Base-by-base conservation (phyloP, 345 rosid species). In the Brassica napus region DNA sequence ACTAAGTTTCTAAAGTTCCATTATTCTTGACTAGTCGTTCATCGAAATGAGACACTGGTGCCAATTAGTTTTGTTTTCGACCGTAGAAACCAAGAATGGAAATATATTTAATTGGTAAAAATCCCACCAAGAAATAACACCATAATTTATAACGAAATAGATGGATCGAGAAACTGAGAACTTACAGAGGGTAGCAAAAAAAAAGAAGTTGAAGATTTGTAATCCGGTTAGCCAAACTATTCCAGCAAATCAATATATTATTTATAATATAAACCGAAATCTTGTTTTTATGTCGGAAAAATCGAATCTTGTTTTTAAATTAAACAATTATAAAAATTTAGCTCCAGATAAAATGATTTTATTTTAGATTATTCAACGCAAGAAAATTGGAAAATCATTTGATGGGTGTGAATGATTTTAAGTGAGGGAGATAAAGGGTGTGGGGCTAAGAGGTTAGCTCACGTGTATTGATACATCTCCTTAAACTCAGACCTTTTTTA, bases 361-460 rank as follows among this genome's bases (percentile, higher is more conserved):
- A 8, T 24, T 64, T 34, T n/a, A 15, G 1, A 64, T 72, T 78
- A 71, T 79, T 73, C 69, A 72, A 67, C 68, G 8, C 16, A 42
- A 11, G 8, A 42, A 21, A 32, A 30, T 16, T 21, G 26, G 11
- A 79, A 68, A 80, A 82, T 77, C 70, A 83, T 79, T 83, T 73
- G 85, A 85, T 69, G 81, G 82, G 77, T 79, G 83, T 81, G 83
- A 82, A 69, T 69, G 76, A 65, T 75, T 69, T 82, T 82, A 82
- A 85, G 87, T 62, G 83, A 60, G 83, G 69, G 81, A 81, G 88
- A 82, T 71, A 84, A 82, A 82, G 85, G 78, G 86, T 63, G 88
- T 85, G 86, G 87, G 65, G 72, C 71, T 39, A 85, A 86, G 93
- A 88, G 88, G 97, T 90, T 93, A 84, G 89, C 86, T 93, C 97